phyloP scores from a whole-genome alignment of 139 green algal genomes.

The Helicosporidium sp. region DNA sequence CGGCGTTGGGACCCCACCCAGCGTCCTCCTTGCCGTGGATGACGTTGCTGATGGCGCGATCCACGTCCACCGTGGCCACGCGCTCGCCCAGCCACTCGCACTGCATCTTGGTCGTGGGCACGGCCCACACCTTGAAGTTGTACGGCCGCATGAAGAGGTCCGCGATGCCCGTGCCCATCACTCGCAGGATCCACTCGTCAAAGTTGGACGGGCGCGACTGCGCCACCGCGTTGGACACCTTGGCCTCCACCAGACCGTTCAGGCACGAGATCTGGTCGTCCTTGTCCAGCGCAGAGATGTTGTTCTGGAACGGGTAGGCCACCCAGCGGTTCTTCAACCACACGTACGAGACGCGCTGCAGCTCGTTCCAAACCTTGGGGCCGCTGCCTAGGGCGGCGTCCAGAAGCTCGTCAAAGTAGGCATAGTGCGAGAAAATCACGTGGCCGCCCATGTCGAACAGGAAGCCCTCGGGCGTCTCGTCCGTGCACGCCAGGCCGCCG shows the following conservation, averaged over 20 bases:
- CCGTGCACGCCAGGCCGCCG: slow-evolving; percentile 72
- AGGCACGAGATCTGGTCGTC: slow-evolving; percentile 70
- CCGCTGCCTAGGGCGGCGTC: slow-evolving; percentile 28
- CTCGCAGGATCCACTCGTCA: slow-evolving; percentile 81
- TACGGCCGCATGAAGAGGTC: slow-evolving; percentile 87
- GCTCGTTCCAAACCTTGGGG: slow-evolving; percentile 56
- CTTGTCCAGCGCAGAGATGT: slow-evolving; percentile 59
- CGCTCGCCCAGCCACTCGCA: slow-evolving; percentile 82
- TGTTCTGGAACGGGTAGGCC: slow-evolving; percentile 85
- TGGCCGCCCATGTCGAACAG: slow-evolving; percentile 87
- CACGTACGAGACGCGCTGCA: slow-evolving; percentile 69
- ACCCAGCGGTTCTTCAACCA: slow-evolving; percentile 69
- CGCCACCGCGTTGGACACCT: slow-evolving; percentile 45
- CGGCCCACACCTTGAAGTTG: slow-evolving; percentile 80
- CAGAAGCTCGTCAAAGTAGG: slow-evolving; percentile 76
- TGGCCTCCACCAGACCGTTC: slow-evolving; percentile 61
- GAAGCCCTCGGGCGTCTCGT: slow-evolving; percentile 67
- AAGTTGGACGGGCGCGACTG: slow-evolving; percentile 55
- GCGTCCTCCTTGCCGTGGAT: slow-evolving; percentile 68
- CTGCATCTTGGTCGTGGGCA: slow-evolving; percentile 57
- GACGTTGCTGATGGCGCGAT: slow-evolving; percentile 64
- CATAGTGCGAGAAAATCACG: slow-evolving; percentile 80
- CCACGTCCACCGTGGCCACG: slow-evolving; percentile 69
- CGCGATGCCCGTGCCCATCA: slow-evolving; percentile 68
- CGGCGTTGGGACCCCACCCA: slow-evolving; percentile 73